Evolutionary conservation across 768 basidiomycete genomes (phyloP), one percentile per base, ranked within the genome.

Genomic region (Lactarius psammicola): DNA sequence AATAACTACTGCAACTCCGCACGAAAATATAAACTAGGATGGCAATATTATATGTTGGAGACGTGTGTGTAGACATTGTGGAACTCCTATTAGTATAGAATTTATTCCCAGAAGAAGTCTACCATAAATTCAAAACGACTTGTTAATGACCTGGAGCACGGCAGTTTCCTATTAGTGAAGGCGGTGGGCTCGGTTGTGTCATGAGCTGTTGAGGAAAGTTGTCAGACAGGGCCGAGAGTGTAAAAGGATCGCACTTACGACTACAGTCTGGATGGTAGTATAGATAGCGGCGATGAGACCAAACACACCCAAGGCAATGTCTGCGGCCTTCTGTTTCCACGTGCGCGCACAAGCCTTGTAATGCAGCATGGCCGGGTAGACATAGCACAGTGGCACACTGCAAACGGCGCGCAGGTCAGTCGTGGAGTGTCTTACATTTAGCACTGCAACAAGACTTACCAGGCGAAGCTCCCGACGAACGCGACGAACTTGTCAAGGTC

Each of bases 401-500:
- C 20, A 34, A 38, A 23, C 40, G 1, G 10, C 15, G 33, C 3
- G 51, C 40, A 59, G 11, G 42, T 66, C 49, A 55, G 60, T 30
- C 33, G 1, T 4, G 26, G 15, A 3, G 4, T 3, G 3, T 9
- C 7, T 44, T 36, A 30, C 17, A 26, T 11, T n/a, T 23, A 63
- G 46, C 38, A 28, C 26, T 28, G 18, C 20, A 38, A 34, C 20
- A 38, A 34, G 9, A 72, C 90, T 71, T 68, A 94, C 94, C 95
- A 97, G 66, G 95, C 95, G 72, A 95, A 94, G 73, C 91, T 89
- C 56, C 96, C 96, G 65, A 98, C 83, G 71, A 98, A 87, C 18
- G 92, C 86, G 18, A 97, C 95, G 73, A 97, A 97, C 78, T 97
- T 98, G 79, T 98, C 96, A 53, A 98, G 78, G 76, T 97, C 95